Percentiles rank a stretch among this genome's conserved stretches.
Evolutionary conservation across 306 rosid genomes (phyloP).

Genomic region (Malus fusca): DNA sequence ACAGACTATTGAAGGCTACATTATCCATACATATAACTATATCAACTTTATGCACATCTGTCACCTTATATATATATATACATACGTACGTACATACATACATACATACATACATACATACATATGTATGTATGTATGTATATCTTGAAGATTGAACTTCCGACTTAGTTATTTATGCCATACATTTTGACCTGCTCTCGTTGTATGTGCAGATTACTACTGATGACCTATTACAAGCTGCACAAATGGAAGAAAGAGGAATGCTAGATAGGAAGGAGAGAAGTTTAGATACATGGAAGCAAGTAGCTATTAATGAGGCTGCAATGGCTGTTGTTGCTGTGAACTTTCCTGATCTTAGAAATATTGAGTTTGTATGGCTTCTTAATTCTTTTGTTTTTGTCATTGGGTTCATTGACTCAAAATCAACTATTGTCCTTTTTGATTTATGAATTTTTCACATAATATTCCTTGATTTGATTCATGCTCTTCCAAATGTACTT

Average conservation of each 20-base stretch:
- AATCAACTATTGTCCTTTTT: not conserved
- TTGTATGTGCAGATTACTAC: constrained; percentile 73
- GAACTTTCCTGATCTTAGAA: constrained; percentile 70
- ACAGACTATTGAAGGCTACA: not conserved
- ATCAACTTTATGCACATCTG: not conserved
- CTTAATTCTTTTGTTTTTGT: not conserved
- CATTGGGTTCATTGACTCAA: constrained; percentile 1
- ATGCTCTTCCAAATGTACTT: not conserved
- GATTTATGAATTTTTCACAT: not conserved
- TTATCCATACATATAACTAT: not conserved
- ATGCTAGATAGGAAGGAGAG: constrained; percentile 92
- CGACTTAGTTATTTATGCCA: not conserved
- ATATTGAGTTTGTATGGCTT: constrained; percentile 80
- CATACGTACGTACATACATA: too few species aligned
- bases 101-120: too few species aligned
- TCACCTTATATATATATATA: rapidly evolving
- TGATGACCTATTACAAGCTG: constrained; percentile 96
- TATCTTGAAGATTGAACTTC: not conserved
- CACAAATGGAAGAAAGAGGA: constrained; percentile 99
- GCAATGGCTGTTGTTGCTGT: constrained; percentile 90
- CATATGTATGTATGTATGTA: too few species aligned
- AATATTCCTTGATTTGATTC: not conserved
- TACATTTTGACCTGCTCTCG: not conserved
- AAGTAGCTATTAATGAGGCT: constrained; percentile 91
- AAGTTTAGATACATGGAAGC: constrained; percentile 75